Evolutionary conservation across 2,329 filamentous ascomycete genomes (phyloP).

Genomic region (Trichoderma hamatum): DNA sequence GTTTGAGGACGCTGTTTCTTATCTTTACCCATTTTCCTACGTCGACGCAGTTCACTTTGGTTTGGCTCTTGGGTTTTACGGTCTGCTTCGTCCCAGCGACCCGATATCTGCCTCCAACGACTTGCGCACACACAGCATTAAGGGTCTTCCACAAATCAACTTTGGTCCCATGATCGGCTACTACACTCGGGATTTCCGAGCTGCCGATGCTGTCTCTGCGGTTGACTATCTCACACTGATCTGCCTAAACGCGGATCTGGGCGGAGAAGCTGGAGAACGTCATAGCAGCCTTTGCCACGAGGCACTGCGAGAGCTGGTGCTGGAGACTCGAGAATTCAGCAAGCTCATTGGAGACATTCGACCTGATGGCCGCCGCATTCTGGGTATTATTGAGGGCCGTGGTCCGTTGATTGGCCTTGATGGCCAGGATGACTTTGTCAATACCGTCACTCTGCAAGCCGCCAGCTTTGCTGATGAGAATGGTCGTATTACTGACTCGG

Average conservation of each 20-base stretch:
- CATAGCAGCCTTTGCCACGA: slow-evolving; percentile 87
- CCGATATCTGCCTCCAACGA: slow-evolving; percentile 75
- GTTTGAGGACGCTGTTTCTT: slow-evolving; percentile 91
- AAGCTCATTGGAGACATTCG: slow-evolving; percentile 90
- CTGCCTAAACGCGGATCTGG: slow-evolving; percentile 85
- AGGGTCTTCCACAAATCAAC: slow-evolving; percentile 79
- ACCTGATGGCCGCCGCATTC: slow-evolving; percentile 80
- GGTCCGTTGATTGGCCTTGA: slow-evolving; percentile 78
- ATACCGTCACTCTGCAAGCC: slow-evolving; percentile 89
- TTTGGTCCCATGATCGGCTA: slow-evolving; percentile 92
- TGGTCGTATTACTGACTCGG: slow-evolving; percentile 88
- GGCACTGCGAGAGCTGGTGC: slow-evolving; percentile 86
- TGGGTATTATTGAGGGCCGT: slow-evolving; percentile 84
- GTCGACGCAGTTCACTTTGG: slow-evolving; percentile 95
- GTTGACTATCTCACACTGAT: slow-evolving; percentile 93
- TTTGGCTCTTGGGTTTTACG: slow-evolving; percentile 85
- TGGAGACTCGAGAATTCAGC: slow-evolving; percentile 97
- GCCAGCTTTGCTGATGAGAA: slow-evolving; percentile 93
- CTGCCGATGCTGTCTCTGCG: slow-evolving; percentile 83
- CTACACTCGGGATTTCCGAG: slow-evolving; percentile 95
- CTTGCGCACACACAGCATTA: slow-evolving; percentile 65
- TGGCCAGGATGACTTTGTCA: slow-evolving; percentile 82
- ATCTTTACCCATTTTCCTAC: slow-evolving; percentile 88
- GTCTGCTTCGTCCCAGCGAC: slow-evolving; percentile 83
- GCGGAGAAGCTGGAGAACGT: slow-evolving; percentile 71